A percentile compares a stretch with the other conserved stretches of the same genome.
These are phyloP conservation scores for Myriosclerotinia duriaeana DNA, from an alignment of 2,329 filamentous ascomycete genomes.

Conservation along the genomic window DNA sequence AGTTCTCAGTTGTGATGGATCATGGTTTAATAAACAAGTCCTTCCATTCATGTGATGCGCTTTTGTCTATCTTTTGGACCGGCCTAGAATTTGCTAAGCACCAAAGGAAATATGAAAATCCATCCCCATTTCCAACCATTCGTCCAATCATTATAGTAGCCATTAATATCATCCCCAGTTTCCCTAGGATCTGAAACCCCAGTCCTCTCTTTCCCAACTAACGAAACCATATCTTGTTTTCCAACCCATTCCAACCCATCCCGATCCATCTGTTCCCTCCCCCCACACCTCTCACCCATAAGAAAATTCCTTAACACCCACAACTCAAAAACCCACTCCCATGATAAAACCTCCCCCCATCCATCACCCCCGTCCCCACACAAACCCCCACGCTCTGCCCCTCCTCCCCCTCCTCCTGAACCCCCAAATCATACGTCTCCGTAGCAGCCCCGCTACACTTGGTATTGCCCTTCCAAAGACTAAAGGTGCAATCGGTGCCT, in stretches of 20 bases:
- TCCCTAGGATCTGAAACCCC: too few relatives aligned
- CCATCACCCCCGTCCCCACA: slow-evolving; percentile 14
- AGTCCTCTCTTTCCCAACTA: too few relatives aligned
- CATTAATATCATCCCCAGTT: too few relatives aligned
- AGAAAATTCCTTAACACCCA: background rate
- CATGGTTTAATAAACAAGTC: too few relatives aligned
- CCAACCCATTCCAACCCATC: background rate
- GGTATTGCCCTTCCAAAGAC: slow-evolving; percentile 1
- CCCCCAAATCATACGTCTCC: slow-evolving; percentile 1
- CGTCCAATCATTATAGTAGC: too few relatives aligned
- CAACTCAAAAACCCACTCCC: slow-evolving; percentile 17
- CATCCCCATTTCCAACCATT: too few relatives aligned
- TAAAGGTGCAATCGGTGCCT: background rate
- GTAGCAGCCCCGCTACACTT: background rate
- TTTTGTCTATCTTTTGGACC: background rate
- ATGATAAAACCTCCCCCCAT: slow-evolving; percentile 14
- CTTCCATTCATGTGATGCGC: background rate
- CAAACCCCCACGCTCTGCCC: background rate
- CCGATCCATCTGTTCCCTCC: background rate
- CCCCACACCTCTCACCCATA: too few relatives aligned
- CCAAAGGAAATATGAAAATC: background rate
- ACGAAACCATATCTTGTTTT: background rate
- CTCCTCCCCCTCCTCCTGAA: background rate
- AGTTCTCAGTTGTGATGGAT: too few relatives aligned
- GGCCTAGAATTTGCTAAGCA: background rate